A percentile compares a stretch with the other conserved stretches of the same genome.
phyloP scores from a whole-genome alignment of 768 basidiomycete genomes.

The Rhizopogon rudus region DNA sequence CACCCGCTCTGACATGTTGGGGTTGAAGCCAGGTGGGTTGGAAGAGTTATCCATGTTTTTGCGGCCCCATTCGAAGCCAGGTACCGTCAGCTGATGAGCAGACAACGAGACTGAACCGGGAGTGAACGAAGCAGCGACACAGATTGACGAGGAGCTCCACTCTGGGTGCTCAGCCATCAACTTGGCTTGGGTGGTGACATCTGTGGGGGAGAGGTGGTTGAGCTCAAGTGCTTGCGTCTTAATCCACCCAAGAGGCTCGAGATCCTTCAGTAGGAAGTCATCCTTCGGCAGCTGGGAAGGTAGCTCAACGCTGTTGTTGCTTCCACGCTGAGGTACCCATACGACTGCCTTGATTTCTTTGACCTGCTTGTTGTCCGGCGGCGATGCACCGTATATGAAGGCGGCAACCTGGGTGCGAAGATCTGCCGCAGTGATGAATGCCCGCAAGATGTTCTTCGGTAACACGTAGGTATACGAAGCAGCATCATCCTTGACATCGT shows the following conservation, averaged over 20 bases:
- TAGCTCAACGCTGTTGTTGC: constrained; percentile 91
- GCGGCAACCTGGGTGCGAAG: constrained; percentile 95
- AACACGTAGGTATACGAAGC: constrained; percentile 92
- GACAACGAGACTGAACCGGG: constrained; percentile 96
- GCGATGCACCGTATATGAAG: constrained; percentile 89
- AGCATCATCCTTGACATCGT: constrained; percentile 98
- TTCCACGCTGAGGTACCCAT: constrained; percentile 98
- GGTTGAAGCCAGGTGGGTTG: constrained; percentile 91
- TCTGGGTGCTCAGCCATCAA: constrained; percentile 96
- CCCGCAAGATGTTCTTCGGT: constrained; percentile 93
- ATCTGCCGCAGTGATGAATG: constrained; percentile 91
- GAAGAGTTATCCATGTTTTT: constrained; percentile 86
- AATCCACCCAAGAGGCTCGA: constrained; percentile 94
- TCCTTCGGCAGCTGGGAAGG: constrained; percentile 89
- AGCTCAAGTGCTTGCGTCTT: constrained; percentile 95
- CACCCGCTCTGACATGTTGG: constrained; percentile 97
- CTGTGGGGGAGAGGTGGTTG: constrained; percentile 86
- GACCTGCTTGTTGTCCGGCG: constrained; percentile 95
- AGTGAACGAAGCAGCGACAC: constrained; percentile 92
- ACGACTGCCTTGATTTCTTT: constrained; percentile 97
- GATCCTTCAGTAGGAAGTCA: constrained; percentile 90
- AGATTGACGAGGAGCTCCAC: constrained; percentile 91
- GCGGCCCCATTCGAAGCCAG: constrained; percentile 97
- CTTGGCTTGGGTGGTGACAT: constrained; percentile 92
- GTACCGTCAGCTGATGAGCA: constrained; percentile 83